Base-by-base conservation (phyloP, 805 yeast species). In the Metschnikowia amazonensis region DNA sequence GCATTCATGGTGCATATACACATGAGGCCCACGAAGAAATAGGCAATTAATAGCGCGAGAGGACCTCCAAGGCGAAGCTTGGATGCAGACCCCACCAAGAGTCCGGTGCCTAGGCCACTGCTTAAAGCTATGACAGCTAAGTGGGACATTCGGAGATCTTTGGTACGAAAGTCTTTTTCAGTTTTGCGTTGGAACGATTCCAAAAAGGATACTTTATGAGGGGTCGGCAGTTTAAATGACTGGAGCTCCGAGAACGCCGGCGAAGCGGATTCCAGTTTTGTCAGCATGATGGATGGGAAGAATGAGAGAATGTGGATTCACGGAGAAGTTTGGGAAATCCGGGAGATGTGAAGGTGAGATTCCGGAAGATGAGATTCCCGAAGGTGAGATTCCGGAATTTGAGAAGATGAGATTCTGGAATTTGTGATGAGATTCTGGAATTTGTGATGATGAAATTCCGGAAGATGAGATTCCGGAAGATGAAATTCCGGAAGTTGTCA, bases 21-120 rank as follows among this genome's bases (percentile, higher is more conserved):
- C 64, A 60, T 60, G 48, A 52, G 48, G 8, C 64, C 63, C 14
- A 56, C 57, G 10, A 60, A 45, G 38, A 56, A 53, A 39, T 60
- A 60, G 3, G 61, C 63, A 14, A 59, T 40, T 11, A 60, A 45
- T 14, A 60, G 43, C 38, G 60, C 50, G 9, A 56, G 52, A 2
- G 65, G 65, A 4, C 65, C 65, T 4, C 63, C 64, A 14, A 50
- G 42, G 6, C 58, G 49, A 50, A 61, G 54, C 40, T 61, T 61
- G 40, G 55, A 47, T 8, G 62, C 75, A 27, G 69, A 52, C 24
- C 74, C 75, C 28, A 70, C 75, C 50, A 69, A 59, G 23, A 70
- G 59, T 37, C 75, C 75, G 24, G 75, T 70, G 44, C 75, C 75
- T 10, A 52, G 58, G 47, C 75, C 75, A 27, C 69, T 64, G 34